phyloP scores from a whole-genome alignment of 78 protist genomes.

The Dictyostelium discoideum region DNA sequence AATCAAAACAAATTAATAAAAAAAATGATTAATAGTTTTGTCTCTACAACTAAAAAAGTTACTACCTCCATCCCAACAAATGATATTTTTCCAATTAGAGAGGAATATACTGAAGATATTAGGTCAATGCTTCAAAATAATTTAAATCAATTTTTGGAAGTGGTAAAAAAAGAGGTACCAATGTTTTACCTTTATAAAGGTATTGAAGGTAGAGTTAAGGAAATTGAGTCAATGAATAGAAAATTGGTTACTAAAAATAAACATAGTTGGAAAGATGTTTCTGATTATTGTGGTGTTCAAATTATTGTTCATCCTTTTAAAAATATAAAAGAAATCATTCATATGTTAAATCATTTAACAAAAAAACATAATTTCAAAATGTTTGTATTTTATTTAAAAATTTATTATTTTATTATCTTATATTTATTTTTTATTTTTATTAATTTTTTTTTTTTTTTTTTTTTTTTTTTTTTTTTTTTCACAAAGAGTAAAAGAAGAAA shows the following conservation, averaged over 20 bases:
- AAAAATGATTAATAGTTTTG: background rate
- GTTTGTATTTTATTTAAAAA: background rate
- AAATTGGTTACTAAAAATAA: background rate
- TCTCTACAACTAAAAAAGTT: background rate
- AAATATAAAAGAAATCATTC: background rate
- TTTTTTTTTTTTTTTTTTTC: background rate
- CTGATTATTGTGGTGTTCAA: background rate
- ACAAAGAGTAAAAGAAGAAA: background rate
- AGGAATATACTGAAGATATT: background rate
- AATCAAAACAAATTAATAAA: background rate
- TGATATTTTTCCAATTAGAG: background rate
- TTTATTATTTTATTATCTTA: background rate
- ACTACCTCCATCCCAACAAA: background rate
- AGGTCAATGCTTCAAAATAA: background rate
- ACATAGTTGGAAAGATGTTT: background rate
- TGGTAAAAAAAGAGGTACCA: background rate
- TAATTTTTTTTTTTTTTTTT: background rate
- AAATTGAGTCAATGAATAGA: background rate
- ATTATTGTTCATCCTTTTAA: background rate
- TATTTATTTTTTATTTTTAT: background rate
- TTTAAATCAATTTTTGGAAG: background rate
- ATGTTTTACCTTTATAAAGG: background rate
- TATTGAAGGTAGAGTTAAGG: background rate
- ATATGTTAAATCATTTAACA: background rate
- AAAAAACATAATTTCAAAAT: background rate